These are phyloP conservation scores for Flaveria ramosissima DNA, from an alignment of 129 eudicot species.

Conservation along the genomic window DNA sequence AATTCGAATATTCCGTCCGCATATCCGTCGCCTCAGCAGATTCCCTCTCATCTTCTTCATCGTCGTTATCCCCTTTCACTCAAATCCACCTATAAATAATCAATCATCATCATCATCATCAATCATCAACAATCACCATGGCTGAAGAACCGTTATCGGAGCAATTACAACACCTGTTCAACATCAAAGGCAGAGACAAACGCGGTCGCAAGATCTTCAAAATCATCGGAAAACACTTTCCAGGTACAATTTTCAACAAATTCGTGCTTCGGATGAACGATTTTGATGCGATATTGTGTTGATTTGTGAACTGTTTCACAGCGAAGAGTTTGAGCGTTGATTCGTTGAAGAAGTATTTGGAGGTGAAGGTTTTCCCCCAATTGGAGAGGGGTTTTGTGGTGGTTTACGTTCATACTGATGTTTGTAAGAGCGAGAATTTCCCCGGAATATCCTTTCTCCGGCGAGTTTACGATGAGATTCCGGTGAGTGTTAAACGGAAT, in stretches of 20 bases:
- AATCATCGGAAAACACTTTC: constrained; percentile 62
- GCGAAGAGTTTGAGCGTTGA: constrained; percentile 58
- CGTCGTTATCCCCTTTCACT: background rate
- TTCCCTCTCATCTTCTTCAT: constrained; percentile 26
- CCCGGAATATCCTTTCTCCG: constrained; percentile 79
- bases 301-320: constrained; percentile 13
- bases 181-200: constrained; percentile 65
- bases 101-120: background rate
- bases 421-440: constrained; percentile 60
- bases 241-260: constrained; percentile 38
- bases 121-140: constrained; percentile 26
- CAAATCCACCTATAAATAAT: background rate
- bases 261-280: background rate
- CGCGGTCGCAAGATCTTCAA: constrained; percentile 53
- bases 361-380: constrained; percentile 60
- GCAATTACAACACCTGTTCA: constrained; percentile 45
- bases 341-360: constrained; percentile 58
- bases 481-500: constrained; percentile 45
- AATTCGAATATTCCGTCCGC: constrained; percentile 34
- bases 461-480: constrained; percentile 66
- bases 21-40: constrained; percentile 40
- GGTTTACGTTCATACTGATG: constrained; percentile 80
- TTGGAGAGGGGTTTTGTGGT: constrained; percentile 55
- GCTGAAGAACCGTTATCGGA: constrained; percentile 37
- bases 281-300: background rate